Base-by-base conservation (phyloP, 495 filamentous ascomycete genomes). In the Chlorociboria aeruginascens region DNA sequence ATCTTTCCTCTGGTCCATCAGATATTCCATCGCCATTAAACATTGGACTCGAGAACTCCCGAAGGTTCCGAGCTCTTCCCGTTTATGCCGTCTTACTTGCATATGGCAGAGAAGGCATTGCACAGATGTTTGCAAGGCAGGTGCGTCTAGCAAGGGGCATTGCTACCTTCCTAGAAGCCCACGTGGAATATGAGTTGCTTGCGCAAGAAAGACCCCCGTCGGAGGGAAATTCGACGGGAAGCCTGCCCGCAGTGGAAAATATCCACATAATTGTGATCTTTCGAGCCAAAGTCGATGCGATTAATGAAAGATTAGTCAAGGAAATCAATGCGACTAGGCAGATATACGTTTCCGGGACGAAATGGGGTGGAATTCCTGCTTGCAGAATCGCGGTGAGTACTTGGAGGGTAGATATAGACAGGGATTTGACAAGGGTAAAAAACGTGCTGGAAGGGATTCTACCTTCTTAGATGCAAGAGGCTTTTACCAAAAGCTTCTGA, bases 31-130 rank as follows among this genome's bases (percentile, higher is more conserved):
- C 85, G 30, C 89, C 90, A 0, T 67, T 95, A 12, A 90, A 95
- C 64, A 81, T 89, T 46, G 86, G 89, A 16, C 64, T 97, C 17
- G 89, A 95, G 56, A 97, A 97, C 60, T 95, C 89, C 6, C 76
- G 89, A 34, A 79, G 90, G 12, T 93, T 97, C 67, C 76, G 90
- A 41, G 90, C 88, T 0, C 67, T 95, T 14, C 90, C 90, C 0
- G 86, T 88, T 3, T 95, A 95, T 53, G 82, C 88, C 8, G 81
- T 81, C 0, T 70, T 95, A 0, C 54, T 80, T n/a, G 78, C 80
- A 32, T 84, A 92, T 50, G 90, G 90, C 3, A 68, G 69, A 8
- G 56, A 69, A 8, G 89, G 88, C 3, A 82, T 90, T 54, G 67
- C 64, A 4, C 67, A 72, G 1, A 86, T 95, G 72, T 69, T 95